phyloP scores from a whole-genome alignment of 805 yeast genomes.

The Schwanniomyces vanrijiae region DNA sequence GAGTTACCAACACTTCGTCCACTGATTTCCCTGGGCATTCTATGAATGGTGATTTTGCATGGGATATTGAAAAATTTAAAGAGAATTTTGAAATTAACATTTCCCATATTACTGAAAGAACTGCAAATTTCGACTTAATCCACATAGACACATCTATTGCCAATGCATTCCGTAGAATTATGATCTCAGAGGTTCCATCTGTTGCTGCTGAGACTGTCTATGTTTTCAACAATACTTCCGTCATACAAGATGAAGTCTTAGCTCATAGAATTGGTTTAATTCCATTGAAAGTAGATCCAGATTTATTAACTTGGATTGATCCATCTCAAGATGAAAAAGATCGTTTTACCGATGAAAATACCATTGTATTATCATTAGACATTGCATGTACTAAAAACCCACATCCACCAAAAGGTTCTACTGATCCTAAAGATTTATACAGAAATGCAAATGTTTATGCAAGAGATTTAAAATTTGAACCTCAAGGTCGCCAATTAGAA shows the following conservation, averaged over 20 bases:
- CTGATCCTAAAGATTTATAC: slow-evolving; percentile 82
- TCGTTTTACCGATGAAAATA: slow-evolving; percentile 82
- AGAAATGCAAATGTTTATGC: slow-evolving; percentile 88
- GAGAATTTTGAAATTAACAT: slow-evolving; percentile 65
- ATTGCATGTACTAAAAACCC: slow-evolving; percentile 85
- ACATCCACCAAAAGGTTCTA: slow-evolving; percentile 72
- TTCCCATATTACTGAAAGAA: slow-evolving; percentile 61
- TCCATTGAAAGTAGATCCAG: slow-evolving; percentile 91
- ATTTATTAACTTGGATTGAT: slow-evolving; percentile 81
- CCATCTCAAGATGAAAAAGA: slow-evolving; percentile 57
- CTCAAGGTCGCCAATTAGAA: slow-evolving; percentile 84
- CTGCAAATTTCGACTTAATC: slow-evolving; percentile 82
- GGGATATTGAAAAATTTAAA: slow-evolving; percentile 84
- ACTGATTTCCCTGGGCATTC: slow-evolving; percentile 92
- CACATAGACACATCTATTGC: slow-evolving; percentile 90
- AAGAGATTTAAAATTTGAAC: slow-evolving; percentile 82
- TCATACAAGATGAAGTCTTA: slow-evolving; percentile 94
- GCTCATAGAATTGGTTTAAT: slow-evolving; percentile 93
- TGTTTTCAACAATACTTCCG: slow-evolving; percentile 91
- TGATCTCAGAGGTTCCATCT: slow-evolving; percentile 95
- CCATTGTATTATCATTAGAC: slow-evolving; percentile 78
- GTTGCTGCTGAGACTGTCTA: slow-evolving; percentile 93
- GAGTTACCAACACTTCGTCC: slow-evolving; percentile 85
- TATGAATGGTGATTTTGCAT: slow-evolving; percentile 62
- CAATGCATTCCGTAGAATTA: slow-evolving; percentile 94